Evolutionary conservation across 2,329 filamentous ascomycete species (phyloP).

Genomic region (Paecilomyces dactylethromorphus): DNA sequence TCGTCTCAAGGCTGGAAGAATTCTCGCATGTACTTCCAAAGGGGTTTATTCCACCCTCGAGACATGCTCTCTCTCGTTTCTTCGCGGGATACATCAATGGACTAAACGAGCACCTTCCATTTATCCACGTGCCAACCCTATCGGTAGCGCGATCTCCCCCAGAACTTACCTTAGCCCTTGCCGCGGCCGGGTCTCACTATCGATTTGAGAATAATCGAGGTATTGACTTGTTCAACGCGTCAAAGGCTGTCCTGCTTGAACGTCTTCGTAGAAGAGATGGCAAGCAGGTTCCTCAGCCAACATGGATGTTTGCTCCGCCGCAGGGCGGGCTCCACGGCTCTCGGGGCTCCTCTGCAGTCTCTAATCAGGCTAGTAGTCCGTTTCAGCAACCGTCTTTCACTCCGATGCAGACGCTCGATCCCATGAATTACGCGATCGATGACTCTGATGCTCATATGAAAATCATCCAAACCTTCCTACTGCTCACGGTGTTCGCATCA

Average conservation of each 20-base stretch:
- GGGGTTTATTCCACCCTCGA: conserved; percentile 43
- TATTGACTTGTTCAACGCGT: conserved; percentile 52
- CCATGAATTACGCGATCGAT: conserved; percentile 27
- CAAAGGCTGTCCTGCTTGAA: conserved; percentile 48
- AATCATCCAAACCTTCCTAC: conserved; percentile 43
- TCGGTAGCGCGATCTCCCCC: conserved; percentile 39
- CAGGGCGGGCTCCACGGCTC: conserved; percentile 32
- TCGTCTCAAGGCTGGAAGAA: conserved; percentile 38
- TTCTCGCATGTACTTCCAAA: conserved; percentile 41
- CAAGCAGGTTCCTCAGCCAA: conserved; percentile 33
- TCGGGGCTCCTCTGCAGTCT: conserved; percentile 34
- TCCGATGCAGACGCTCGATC: conserved; percentile 22
- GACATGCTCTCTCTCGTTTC: conserved; percentile 42
- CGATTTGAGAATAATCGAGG: conserved; percentile 45
- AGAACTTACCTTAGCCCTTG: conserved; percentile 46
- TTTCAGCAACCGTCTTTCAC: conserved; percentile 34
- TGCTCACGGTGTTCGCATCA: conserved; percentile 54
- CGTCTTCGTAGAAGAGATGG: conserved; percentile 46
- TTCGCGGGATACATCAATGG: conserved; percentile 48
- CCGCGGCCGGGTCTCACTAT: conserved; percentile 45
- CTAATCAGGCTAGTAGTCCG: conserved; percentile 37
- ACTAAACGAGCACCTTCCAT: conserved; percentile 46
- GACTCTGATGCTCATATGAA: conserved; percentile 44
- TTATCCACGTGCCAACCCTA: conserved; percentile 45
- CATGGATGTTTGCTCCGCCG: conserved; percentile 37